Evolutionary conservation across 306 rosid genomes (phyloP).

Genomic region (Arachis stenosperma): DNA sequence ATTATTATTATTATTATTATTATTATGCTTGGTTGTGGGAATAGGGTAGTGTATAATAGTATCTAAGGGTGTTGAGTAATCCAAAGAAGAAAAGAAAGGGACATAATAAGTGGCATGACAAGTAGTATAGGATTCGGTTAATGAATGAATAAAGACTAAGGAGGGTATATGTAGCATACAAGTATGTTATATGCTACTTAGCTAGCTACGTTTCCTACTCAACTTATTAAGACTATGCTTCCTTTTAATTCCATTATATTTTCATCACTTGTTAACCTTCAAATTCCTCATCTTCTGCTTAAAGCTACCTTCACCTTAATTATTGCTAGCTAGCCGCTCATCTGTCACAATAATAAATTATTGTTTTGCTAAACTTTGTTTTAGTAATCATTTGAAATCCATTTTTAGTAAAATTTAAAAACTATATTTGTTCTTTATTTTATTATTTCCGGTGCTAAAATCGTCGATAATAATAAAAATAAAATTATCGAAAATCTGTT

Average conservation of each 20-base stretch:
- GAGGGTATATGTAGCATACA: constrained; percentile 40
- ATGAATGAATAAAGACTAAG: constrained; percentile 26
- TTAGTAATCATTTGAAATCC: background rate
- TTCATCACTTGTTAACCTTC: background rate
- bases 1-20: constrained; percentile 2
- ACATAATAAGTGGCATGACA: constrained; percentile 19
- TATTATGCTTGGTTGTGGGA: constrained; percentile 17
- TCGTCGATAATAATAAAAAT: too few relatives aligned
- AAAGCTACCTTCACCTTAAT: constrained; percentile 4
- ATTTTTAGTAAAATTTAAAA: too few relatives aligned
- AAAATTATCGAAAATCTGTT: too few relatives aligned
- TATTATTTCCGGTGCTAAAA: too few relatives aligned
- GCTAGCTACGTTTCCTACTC: background rate
- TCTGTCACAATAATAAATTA: constrained; percentile 36
- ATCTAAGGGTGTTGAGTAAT: constrained; percentile 17
- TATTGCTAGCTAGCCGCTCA: constrained; percentile 13
- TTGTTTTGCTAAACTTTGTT: constrained; percentile 6
- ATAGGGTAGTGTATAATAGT: background rate
- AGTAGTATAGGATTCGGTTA: constrained; percentile 32
- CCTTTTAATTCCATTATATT: constrained; percentile 9
- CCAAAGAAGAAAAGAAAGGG: constrained; percentile 45
- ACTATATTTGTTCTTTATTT: too few relatives aligned
- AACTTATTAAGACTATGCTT: constrained; percentile 9
- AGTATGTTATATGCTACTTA: constrained; percentile 30
- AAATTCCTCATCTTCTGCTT: constrained; percentile 27